Percentiles rank a stretch among this genome's conserved stretches.
Conservation (phyloP, 2,329 filamentous ascomycete species). For the Hypomyces perniciosus region DNA sequence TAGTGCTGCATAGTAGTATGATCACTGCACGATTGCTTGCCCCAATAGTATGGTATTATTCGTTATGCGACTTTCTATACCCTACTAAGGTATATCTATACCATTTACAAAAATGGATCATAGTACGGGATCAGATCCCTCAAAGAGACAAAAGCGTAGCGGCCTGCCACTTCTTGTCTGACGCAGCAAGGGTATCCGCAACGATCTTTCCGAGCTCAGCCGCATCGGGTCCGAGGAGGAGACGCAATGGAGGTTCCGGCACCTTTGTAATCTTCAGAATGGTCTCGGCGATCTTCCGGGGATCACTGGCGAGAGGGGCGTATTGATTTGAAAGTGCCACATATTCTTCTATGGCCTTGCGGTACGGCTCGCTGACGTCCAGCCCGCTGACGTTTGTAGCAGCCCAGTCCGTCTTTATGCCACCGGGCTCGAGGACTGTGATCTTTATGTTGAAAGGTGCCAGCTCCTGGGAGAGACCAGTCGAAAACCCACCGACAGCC, state of each 20-base stretch:
- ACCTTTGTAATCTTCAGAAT: slow-evolving; percentile 23
- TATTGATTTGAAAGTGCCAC: slow-evolving; percentile 6
- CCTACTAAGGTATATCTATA: no score
- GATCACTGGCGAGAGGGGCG: slow-evolving; percentile 10
- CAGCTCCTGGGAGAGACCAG: slow-evolving; percentile 30
- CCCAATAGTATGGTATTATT: no score
- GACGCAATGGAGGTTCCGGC: slow-evolving; percentile 25
- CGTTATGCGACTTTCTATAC: no score
- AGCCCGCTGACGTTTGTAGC: slow-evolving; percentile 21
- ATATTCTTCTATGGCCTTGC: slow-evolving; percentile 28
- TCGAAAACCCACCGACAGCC: slow-evolving; percentile 33
- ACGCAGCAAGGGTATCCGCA: slow-evolving; percentile 19
- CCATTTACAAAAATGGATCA: no score
- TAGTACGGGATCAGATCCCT: neutral
- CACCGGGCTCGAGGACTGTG: slow-evolving; percentile 34
- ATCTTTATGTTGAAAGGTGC: slow-evolving; percentile 33
- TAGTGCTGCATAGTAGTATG: no score
- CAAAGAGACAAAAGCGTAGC: slow-evolving; percentile 6
- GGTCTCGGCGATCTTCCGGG: slow-evolving; percentile 22
- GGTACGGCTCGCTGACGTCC: slow-evolving; percentile 29
- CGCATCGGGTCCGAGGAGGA: slow-evolving; percentile 27
- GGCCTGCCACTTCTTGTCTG: slow-evolving; percentile 26
- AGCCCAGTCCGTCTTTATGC: slow-evolving; percentile 36
- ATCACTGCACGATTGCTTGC: no score
- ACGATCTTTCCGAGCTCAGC: slow-evolving; percentile 18